Evolutionary conservation across 140 eudicot genomes (phyloP).

Genomic region (Oenanthe javanica): DNA sequence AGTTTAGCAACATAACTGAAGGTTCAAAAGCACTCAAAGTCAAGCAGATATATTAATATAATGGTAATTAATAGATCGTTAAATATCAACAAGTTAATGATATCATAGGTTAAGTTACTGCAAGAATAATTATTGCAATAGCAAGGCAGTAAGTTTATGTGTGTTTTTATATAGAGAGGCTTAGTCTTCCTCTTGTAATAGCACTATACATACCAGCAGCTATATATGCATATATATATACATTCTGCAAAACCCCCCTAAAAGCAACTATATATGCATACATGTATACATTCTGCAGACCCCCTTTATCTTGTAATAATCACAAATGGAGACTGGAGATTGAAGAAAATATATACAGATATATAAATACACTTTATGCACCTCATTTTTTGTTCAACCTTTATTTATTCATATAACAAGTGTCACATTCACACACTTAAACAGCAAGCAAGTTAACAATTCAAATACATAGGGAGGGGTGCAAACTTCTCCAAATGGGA

Average conservation of each 20-base stretch:
- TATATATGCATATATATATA: neutral
- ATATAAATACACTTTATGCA: neutral
- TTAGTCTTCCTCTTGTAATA: neutral
- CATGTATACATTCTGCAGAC: too few species aligned
- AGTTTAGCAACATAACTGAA: slow-evolving; percentile 22
- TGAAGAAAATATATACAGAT: too few species aligned
- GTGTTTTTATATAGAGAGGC: neutral
- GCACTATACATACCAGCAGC: neutral
- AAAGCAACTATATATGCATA: too few species aligned
- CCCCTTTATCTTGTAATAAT: neutral
- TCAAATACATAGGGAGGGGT: neutral
- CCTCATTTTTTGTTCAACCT: neutral
- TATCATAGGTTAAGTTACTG: neutral
- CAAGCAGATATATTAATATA: neutral
- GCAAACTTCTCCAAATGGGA: neutral
- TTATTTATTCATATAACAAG: neutral
- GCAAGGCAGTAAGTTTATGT: neutral
- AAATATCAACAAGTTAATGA: neutral
- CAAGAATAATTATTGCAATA: neutral
- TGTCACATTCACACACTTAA: too few species aligned
- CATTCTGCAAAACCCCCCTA: neutral
- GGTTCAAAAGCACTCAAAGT: slow-evolving; percentile 1
- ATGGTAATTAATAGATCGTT: neutral
- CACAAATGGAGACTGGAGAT: neutral
- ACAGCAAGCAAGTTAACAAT: neutral